Evolutionary conservation across 2,329 filamentous ascomycete genomes (phyloP).

Genomic region (Aspergillus latus): DNA sequence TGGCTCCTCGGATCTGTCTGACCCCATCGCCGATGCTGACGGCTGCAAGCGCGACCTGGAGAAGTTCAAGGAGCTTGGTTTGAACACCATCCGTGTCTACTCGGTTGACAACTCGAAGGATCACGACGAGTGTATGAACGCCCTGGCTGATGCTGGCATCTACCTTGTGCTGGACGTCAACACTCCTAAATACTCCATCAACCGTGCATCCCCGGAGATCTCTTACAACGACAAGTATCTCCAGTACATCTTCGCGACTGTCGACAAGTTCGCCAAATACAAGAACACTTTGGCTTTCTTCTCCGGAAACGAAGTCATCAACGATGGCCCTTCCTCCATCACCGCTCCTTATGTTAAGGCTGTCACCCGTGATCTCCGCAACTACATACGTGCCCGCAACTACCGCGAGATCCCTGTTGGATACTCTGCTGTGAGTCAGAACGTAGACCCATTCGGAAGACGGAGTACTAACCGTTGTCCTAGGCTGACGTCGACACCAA

Average conservation of each 20-base stretch:
- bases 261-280: constrained; percentile 80
- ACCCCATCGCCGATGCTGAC: constrained; percentile 71
- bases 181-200: constrained; percentile 85
- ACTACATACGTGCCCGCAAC: constrained; percentile 63
- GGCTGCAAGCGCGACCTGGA: constrained; percentile 76
- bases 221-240: constrained; percentile 90
- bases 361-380: constrained; percentile 72
- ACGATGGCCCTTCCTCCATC: constrained; percentile 64
- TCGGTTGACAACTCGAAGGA: constrained; percentile 80
- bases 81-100: constrained; percentile 93
- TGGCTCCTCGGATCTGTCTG: constrained; percentile 62
- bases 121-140: constrained; percentile 83
- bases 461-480: not conserved
- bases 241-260: constrained; percentile 81
- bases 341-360: constrained; percentile 75
- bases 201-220: constrained; percentile 67
- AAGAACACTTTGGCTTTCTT: constrained; percentile 85
- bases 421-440: constrained; percentile 56
- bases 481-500: constrained; percentile 78
- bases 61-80: constrained; percentile 78
- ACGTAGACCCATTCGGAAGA: not conserved
- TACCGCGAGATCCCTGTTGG: constrained; percentile 71
- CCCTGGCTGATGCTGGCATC: constrained; percentile 78
- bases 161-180: constrained; percentile 92
- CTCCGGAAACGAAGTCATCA: constrained; percentile 79